Conservation (phyloP, 2,329 filamentous ascomycete genomes). For the Ciborinia camelliae region DNA sequence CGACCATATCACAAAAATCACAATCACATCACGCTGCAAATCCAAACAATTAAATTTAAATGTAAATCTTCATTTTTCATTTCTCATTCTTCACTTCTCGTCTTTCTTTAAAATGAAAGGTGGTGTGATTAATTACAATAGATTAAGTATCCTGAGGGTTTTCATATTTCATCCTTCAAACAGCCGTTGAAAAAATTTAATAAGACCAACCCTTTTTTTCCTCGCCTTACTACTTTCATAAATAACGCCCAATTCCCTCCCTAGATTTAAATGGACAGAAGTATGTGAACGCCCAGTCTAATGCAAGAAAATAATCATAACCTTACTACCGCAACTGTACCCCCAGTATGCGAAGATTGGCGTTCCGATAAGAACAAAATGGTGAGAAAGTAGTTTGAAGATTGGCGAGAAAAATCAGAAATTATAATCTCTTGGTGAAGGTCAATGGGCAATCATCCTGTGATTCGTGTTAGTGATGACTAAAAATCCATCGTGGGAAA, state of each 20-base stretch:
- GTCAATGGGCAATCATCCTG: slow-evolving; percentile 22
- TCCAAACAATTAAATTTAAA: too few relatives aligned
- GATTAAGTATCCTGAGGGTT: slow-evolving; percentile 1
- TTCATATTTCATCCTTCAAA: not conserved
- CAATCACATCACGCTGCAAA: too few relatives aligned
- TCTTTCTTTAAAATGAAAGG: not conserved
- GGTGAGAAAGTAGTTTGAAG: slow-evolving; percentile 3
- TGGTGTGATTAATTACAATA: slow-evolving; percentile 13
- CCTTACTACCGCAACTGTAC: slow-evolving; percentile 12
- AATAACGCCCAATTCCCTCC: slow-evolving; percentile 5
- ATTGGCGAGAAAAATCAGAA: not conserved
- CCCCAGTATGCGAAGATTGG: slow-evolving; percentile 12
- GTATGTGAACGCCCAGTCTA: slow-evolving; percentile 12
- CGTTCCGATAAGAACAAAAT: slow-evolving; percentile 10
- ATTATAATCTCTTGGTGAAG: slow-evolving; percentile 18
- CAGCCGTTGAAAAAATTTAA: not conserved
- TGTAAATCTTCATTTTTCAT: slow-evolving; percentile 1
- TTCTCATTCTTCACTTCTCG: slow-evolving; percentile 6
- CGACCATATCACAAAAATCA: too few relatives aligned
- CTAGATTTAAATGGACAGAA: slow-evolving; percentile 15
- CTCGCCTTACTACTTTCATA: slow-evolving; percentile 5
- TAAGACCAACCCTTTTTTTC: not conserved
- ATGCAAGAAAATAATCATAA: slow-evolving; percentile 17
- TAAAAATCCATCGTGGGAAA: not conserved
- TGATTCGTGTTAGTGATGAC: slow-evolving; percentile 6